phyloP scores from a whole-genome alignment of 352 stramenopile genomes.

The Pythium phragmiticola region DNA sequence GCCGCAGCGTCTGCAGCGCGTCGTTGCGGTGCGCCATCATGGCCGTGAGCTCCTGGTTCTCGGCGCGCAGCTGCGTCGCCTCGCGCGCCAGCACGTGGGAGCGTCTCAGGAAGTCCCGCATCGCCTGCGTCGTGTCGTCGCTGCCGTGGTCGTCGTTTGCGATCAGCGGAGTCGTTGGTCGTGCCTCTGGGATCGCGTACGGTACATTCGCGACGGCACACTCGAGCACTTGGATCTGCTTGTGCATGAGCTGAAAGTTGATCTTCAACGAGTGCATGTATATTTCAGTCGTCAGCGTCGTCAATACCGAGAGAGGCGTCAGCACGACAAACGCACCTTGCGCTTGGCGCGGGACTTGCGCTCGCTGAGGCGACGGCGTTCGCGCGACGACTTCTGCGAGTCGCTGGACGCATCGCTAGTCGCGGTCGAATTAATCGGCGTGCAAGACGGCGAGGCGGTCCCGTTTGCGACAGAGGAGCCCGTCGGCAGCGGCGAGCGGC shows the following conservation, averaged over 20 bases:
- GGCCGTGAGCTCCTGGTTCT: background rate
- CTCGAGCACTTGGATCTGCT: slow-evolving; percentile 14
- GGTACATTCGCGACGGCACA: slow-evolving; percentile 1
- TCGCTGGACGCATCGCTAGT: background rate
- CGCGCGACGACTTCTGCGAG: background rate
- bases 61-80: background rate
- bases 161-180: background rate
- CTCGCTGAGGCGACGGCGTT: slow-evolving; percentile 2
- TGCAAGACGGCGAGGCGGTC: too few relatives aligned
- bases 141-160: background rate
- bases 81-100: background rate
- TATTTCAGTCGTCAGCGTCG: background rate
- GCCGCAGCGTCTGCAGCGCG: background rate
- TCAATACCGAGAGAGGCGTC: too few relatives aligned
- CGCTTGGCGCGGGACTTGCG: slow-evolving; percentile 9
- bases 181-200: background rate
- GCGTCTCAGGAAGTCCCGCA: slow-evolving; percentile 12
- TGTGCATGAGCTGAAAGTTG: slow-evolving; percentile 5
- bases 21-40: background rate
- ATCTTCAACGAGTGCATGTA: background rate
- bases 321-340: background rate
- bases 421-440: too few relatives aligned
- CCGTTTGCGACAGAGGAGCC: too few relatives aligned
- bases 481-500: too few relatives aligned
- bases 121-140: background rate